Evolutionary conservation across 2,329 filamentous ascomycete genomes (phyloP).

Genomic region (Neopestalotiopsis sp.): DNA sequence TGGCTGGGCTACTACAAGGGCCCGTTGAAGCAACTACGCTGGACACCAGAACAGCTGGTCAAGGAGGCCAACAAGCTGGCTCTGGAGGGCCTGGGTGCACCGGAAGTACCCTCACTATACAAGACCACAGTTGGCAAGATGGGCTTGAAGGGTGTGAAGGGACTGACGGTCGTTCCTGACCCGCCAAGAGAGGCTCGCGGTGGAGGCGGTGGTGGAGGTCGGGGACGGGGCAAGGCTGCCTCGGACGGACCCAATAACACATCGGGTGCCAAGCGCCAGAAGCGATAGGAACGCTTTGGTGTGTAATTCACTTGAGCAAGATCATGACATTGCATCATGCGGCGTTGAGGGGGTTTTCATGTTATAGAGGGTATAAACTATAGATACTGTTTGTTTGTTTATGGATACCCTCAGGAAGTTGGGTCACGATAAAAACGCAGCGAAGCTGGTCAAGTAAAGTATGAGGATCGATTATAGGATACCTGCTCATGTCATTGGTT

Average conservation of each 20-base stretch:
- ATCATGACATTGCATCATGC: slow-evolving; percentile 5
- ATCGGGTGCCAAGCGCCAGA: slow-evolving; percentile 4
- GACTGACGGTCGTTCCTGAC: slow-evolving; percentile 52
- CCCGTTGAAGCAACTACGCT: slow-evolving; percentile 47
- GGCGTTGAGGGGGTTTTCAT: not conserved
- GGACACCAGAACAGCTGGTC: slow-evolving; percentile 46
- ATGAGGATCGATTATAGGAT: not conserved
- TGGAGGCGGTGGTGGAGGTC: slow-evolving; percentile 29
- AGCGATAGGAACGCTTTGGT: not conserved
- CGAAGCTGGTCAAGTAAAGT: not conserved
- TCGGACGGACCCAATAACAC: not conserved
- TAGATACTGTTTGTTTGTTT: not conserved
- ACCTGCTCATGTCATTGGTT: not conserved
- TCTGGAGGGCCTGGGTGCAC: slow-evolving; percentile 48
- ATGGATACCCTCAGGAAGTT: not conserved
- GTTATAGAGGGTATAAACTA: not conserved
- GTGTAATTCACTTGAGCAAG: not conserved
- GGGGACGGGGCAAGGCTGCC: slow-evolving; percentile 11
- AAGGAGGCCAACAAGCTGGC: slow-evolving; percentile 56
- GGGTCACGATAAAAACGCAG: too few species aligned
- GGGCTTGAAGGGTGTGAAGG: slow-evolving; percentile 57
- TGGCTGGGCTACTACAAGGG: slow-evolving; percentile 62
- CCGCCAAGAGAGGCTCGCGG: slow-evolving; percentile 37
- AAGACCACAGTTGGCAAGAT: slow-evolving; percentile 60
- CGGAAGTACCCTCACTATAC: slow-evolving; percentile 51